Evolutionary conservation across 768 basidiomycete species (phyloP).

Genomic region (Suillus placidus): DNA sequence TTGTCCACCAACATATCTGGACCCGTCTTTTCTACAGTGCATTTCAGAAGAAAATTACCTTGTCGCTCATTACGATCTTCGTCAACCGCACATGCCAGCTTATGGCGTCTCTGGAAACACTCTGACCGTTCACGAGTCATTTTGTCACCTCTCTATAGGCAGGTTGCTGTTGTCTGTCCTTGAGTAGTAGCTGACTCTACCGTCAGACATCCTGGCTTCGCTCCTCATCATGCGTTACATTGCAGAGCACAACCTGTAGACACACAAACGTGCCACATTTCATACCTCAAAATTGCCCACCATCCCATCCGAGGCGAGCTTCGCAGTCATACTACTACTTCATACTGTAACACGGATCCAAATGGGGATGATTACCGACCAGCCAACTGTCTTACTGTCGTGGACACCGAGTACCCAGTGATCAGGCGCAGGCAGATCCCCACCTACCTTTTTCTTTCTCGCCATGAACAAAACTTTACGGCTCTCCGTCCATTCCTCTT

Average conservation of each 20-base stretch:
- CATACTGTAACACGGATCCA: background rate
- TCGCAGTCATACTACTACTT: background rate
- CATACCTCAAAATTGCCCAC: slow-evolving; percentile 1
- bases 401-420: background rate
- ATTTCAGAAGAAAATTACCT: slow-evolving; percentile 53
- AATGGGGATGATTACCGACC: background rate
- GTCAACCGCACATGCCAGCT: slow-evolving; percentile 53
- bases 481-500: background rate
- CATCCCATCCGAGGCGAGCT: background rate
- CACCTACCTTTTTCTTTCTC: background rate
- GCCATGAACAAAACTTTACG: background rate
- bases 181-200: slow-evolving; percentile 13
- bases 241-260: slow-evolving; percentile 48
- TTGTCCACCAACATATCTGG: slow-evolving; percentile 13
- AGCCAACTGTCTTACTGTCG: background rate
- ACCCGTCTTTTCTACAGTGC: slow-evolving; percentile 43
- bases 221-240: slow-evolving; percentile 68
- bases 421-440: background rate
- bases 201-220: slow-evolving; percentile 57
- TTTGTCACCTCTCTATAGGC: slow-evolving; percentile 57
- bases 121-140: slow-evolving; percentile 60
- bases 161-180: slow-evolving; percentile 21
- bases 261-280: background rate
- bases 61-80: slow-evolving; percentile 69
- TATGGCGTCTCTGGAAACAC: slow-evolving; percentile 66